Percentiles rank a stretch among this genome's conserved stretches.
phyloP scores from a whole-genome alignment of 768 basidiomycete species.

The Omphalotus guepiniiformis region DNA sequence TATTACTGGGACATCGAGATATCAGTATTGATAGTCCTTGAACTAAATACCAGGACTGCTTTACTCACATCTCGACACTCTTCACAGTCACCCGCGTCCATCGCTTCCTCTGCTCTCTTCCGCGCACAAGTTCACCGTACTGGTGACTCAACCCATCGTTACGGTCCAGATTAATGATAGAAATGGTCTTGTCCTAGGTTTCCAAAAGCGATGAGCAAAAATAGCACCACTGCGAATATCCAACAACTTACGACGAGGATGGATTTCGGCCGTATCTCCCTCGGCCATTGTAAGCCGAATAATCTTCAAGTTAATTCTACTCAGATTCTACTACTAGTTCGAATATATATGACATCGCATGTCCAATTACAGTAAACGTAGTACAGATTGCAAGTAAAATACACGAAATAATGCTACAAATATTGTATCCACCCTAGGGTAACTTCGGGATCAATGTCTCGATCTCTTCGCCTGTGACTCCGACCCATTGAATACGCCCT shows the following conservation, averaged over 20 bases:
- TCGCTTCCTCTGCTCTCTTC: constrained; percentile 55
- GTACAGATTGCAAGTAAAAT: no score
- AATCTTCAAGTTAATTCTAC: constrained; percentile 28
- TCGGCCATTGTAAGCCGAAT: constrained; percentile 50
- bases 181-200: constrained; percentile 40
- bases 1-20: constrained; percentile 58
- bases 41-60: constrained; percentile 22
- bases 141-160: constrained; percentile 67
- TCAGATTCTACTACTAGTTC: no score
- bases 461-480: no score
- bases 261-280: constrained; percentile 46
- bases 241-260: background rate
- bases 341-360: no score
- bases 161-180: constrained; percentile 56
- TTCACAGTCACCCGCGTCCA: constrained; percentile 80
- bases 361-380: no score
- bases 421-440: no score
- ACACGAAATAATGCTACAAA: no score
- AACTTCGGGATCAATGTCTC: no score
- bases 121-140: constrained; percentile 75
- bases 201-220: constrained; percentile 13
- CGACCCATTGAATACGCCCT: no score
- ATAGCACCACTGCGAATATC: background rate
- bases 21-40: constrained; percentile 1
- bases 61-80: constrained; percentile 75